Evolutionary conservation across 1,284 basidiomycete genomes (phyloP).

Genomic region (Phellinidium pouzarii): DNA sequence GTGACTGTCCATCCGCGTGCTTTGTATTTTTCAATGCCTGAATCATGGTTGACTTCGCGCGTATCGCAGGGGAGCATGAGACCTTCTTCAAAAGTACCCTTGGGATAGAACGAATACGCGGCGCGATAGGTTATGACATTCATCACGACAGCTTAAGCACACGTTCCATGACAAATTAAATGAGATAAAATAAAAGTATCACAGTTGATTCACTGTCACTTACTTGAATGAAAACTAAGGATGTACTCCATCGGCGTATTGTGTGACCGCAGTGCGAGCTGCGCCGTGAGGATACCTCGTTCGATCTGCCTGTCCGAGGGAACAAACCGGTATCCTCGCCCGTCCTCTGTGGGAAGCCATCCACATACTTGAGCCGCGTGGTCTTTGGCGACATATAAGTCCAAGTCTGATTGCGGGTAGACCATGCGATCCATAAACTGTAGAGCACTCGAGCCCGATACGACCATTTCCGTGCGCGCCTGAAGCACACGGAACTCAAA

Average conservation of each 20-base stretch:
- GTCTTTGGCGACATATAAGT: conserved; percentile 16
- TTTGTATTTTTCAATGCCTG: conserved; percentile 5
- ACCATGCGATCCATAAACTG: conserved; percentile 21
- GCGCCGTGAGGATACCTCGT: background rate
- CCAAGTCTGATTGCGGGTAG: conserved; percentile 21
- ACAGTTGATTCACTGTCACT: background rate
- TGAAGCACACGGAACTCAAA: conserved; percentile 20
- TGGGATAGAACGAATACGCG: conserved; percentile 14
- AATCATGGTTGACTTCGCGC: background rate
- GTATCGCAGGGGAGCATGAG: background rate
- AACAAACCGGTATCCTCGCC: conserved; percentile 3
- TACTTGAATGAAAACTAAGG: conserved; percentile 14
- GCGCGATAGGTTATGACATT: conserved; percentile 10
- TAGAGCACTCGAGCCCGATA: conserved; percentile 21
- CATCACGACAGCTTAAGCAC: conserved; percentile 12
- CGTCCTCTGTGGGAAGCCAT: conserved; percentile 14
- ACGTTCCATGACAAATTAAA: background rate
- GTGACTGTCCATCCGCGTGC: conserved; percentile 2
- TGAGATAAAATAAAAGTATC: background rate
- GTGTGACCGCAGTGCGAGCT: conserved; percentile 5
- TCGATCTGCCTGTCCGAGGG: conserved; percentile 1
- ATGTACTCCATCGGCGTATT: conserved; percentile 3
- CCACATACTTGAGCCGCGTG: conserved; percentile 10
- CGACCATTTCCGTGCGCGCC: conserved; percentile 18
- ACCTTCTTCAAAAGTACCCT: conserved; percentile 11